Percentiles rank a stretch among this genome's conserved stretches.
Evolutionary conservation across 805 yeast genomes (phyloP).

Genomic region (Cyberlindnera japonica): DNA sequence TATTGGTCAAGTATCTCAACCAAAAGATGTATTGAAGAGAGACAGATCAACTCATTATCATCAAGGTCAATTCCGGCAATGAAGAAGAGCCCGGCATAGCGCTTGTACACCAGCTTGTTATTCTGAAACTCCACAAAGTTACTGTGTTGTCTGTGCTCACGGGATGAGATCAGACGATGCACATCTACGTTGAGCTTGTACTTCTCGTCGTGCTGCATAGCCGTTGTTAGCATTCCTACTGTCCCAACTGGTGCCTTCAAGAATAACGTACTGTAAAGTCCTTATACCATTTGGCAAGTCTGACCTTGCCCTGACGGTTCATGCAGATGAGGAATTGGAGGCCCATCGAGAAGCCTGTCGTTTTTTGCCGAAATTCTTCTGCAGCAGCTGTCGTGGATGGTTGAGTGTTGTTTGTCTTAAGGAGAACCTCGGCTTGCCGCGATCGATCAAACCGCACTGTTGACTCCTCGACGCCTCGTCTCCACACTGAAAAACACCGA

Average conservation of each 20-base stretch:
- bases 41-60: slow-evolving; percentile 78
- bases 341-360: slow-evolving; percentile 54
- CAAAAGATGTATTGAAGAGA: slow-evolving; percentile 81
- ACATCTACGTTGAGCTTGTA: slow-evolving; percentile 53
- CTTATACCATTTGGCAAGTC: slow-evolving; percentile 78
- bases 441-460: too few species aligned
- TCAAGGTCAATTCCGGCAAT: slow-evolving; percentile 74
- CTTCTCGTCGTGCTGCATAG: slow-evolving; percentile 40
- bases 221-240: too few species aligned
- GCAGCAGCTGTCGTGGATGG: too few species aligned
- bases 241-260: too few species aligned
- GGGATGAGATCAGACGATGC: slow-evolving; percentile 72
- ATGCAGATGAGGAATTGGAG: slow-evolving; percentile 78
- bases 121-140: slow-evolving; percentile 73
- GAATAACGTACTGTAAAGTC: slow-evolving; percentile 35
- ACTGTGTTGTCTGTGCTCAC: slow-evolving; percentile 82
- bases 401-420: too few species aligned
- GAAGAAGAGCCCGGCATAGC: slow-evolving; percentile 91
- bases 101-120: slow-evolving; percentile 70
- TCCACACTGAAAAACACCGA: too few species aligned
- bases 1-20: slow-evolving; percentile 85
- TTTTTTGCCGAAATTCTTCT: too few species aligned
- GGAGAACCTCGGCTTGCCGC: too few species aligned
- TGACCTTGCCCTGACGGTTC: slow-evolving; percentile 90
- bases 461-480: too few species aligned